Conservation (phyloP, 1,139 yeast species). For the Suhomyces yuchorum region DNA sequence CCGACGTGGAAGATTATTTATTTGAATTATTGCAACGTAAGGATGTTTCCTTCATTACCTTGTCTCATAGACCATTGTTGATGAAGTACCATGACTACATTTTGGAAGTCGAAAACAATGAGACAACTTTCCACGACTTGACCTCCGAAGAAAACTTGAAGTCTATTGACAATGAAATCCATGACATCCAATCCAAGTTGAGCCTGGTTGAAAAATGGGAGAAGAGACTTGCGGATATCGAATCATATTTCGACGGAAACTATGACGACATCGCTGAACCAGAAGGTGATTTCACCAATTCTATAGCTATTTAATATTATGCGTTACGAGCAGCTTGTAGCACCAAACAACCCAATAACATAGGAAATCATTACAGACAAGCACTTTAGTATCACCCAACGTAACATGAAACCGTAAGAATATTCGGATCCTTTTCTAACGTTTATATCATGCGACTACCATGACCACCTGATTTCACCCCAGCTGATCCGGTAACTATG, state of each 20-base stretch:
- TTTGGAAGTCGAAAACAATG: constrained; percentile 62
- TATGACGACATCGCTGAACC: constrained; percentile 20
- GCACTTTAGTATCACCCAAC: too few relatives aligned
- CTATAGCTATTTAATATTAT: constrained; percentile 3
- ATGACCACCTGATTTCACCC: too few relatives aligned
- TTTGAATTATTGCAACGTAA: constrained; percentile 74
- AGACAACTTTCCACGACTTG: constrained; percentile 45
- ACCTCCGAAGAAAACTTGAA: constrained; percentile 62
- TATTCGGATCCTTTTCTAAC: too few relatives aligned
- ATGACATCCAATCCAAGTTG: constrained; percentile 57
- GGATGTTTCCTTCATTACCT: constrained; percentile 77
- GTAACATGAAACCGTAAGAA: too few relatives aligned
- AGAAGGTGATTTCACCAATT: background rate
- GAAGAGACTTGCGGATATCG: constrained; percentile 47
- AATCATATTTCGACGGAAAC: constrained; percentile 45
- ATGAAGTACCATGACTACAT: constrained; percentile 82
- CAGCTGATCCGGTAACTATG: too few relatives aligned
- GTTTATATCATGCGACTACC: too few relatives aligned
- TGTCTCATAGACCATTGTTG: constrained; percentile 83
- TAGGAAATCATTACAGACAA: too few relatives aligned
- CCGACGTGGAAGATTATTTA: constrained; percentile 87
- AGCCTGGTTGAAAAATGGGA: constrained; percentile 56
- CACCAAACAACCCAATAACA: too few relatives aligned
- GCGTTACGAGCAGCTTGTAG: background rate
- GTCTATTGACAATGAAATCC: constrained; percentile 67